Evolutionary conservation across 306 rosid species (phyloP), one percentile per base, ranked within the genome.

Genomic region (Trifolium dubium): DNA sequence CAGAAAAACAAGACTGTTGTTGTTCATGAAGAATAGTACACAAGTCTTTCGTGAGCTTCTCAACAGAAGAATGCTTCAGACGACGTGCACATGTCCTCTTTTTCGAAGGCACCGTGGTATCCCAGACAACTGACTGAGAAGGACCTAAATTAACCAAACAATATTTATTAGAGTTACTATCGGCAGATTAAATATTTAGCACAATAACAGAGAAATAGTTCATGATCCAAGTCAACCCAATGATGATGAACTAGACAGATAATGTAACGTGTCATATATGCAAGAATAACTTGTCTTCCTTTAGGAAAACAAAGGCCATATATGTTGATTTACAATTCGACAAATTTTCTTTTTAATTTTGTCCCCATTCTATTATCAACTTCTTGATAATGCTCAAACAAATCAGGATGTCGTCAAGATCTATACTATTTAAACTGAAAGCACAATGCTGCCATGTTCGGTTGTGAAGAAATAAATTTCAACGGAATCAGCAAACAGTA

Each of bases 51-150:
- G 99, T 94, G 69, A 94, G 97, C 88, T 88, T 92, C 80, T 94
- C 99, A 49, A 94, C 96, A 32, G 99, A 46, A 49, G 97, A 92
- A 78, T 79, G 86, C 85, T 94, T 94, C 56, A 91, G 83, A 71
- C 92, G 98, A 71, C 79, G 82, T 6, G 85, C 83, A 55, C 98
- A 89, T 51, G 98, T 88, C 85, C 99, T 88, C 87, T 90, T 92
- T 66, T 83, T 92, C 4, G 97, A 92, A 73, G 99, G 99, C 77
- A 92, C 98, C 62, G 19, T 77, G 1, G 96, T 51, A 75, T 92
- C 99, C 96, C 96, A 88, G 40, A 92, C 99, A 62, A 88, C 83
- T 18, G 99, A 94, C 84, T 88, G 96, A 71, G 96, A 90, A 70
- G 97, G 96, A 81, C 96, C 99, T 94, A 74, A 64, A 80, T 76